Base-by-base conservation (phyloP, 768 basidiomycete genomes). In the Kwoniella bestiolae region DNA sequence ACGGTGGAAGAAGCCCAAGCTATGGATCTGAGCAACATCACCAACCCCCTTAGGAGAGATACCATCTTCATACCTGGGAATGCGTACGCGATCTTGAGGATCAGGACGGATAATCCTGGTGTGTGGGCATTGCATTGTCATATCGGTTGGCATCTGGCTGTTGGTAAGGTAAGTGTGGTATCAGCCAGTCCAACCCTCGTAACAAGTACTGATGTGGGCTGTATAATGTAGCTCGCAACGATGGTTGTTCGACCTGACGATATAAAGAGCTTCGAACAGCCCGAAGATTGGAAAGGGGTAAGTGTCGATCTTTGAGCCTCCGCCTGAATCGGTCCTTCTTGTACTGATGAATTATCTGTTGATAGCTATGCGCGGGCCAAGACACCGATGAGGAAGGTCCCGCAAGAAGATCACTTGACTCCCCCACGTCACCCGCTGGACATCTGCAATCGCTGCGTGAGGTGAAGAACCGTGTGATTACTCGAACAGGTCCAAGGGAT, bases 81-180 rank as follows among this genome's bases (percentile, higher is more conserved):
- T 23, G 62, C 34, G 14, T 53, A 52, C n/a, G 57, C 46, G 18
- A 38, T 53, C 16, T 47, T 62, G 49, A 68, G 56, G 53, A 28
- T 52, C 32, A 55, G 56, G 29, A 73, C 66, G 5, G 72, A 73
- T 61, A 51, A 51, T 32, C 66, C 69, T n/a, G 72, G 69, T 44
- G 67, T 74, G 12, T 74, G 72, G 72, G 63, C 67, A 9, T 38
- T 74, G 18, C 72, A 74, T 44, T 74, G 72, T 56, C 72, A 74
- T 61, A 70, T 74, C 32, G 72, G 69, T 4, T 74, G 67, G 66
- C 72, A 70, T 51, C 56, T 73, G 25, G 44, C 69, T 52, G 29
- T 59, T 9, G 72, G 72, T 3, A 73, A 73, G 46, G 63, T 59
- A 29, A 35, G 63, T 64, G n/a, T n/a, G n/a, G n/a, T n/a, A n/a